Evolutionary conservation across 345 rosid species (phyloP).

Genomic region (Eucalyptus globulus): DNA sequence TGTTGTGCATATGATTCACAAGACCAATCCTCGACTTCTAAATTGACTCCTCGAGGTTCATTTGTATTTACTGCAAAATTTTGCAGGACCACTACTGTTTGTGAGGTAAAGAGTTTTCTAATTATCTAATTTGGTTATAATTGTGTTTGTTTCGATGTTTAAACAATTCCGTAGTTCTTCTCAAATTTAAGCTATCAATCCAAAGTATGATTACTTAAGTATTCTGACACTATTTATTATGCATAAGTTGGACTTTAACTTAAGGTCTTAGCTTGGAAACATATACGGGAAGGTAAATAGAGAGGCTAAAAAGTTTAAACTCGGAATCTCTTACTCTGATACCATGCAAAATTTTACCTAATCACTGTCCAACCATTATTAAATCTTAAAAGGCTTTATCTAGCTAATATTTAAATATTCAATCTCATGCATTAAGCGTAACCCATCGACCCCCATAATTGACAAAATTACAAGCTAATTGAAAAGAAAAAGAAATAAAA

Average conservation of each 20-base stretch:
- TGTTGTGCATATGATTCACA: not conserved
- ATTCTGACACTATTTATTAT: not conserved
- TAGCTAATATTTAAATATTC: not conserved
- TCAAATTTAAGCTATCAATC: not conserved
- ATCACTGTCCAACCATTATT: not conserved
- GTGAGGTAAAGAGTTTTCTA: not conserved
- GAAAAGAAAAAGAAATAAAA: too few species aligned
- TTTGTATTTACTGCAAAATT: not conserved
- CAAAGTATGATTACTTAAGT: not conserved
- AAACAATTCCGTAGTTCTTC: not conserved
- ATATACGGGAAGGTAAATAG: not conserved
- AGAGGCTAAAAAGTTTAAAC: not conserved
- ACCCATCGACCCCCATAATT: not conserved
- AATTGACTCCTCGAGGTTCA: not conserved
- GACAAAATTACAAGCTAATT: not conserved
- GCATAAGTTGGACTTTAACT: not conserved
- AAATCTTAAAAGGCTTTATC: not conserved
- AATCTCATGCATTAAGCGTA: not conserved
- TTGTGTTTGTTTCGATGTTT: not conserved
- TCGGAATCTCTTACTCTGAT: accelerated
- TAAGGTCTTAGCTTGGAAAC: not conserved
- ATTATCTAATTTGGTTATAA: not conserved
- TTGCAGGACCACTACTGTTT: not conserved
- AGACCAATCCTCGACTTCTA: not conserved
- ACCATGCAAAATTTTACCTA: not conserved